These are phyloP conservation scores for Arthrobotrys iridis DNA, from an alignment of 2,329 filamentous ascomycete species.

Conservation along the genomic window DNA sequence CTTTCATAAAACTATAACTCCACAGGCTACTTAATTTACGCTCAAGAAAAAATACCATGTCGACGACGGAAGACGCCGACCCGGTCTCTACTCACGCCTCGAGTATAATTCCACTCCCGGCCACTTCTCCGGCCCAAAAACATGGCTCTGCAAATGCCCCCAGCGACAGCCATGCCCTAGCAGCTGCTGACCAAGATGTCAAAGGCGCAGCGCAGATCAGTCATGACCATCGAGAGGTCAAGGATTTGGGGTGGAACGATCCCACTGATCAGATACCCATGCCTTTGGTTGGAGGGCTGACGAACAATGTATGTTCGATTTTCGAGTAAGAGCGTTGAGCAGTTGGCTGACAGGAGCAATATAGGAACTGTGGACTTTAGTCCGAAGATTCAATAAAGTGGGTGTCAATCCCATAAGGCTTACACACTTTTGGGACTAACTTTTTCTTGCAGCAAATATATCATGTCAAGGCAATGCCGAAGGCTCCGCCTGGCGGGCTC, in stretches of 20 bases:
- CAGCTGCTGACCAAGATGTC: conserved; percentile 58
- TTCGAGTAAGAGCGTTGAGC: neutral
- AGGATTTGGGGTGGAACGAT: conserved; percentile 70
- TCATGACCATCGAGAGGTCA: conserved; percentile 62
- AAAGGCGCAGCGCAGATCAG: conserved; percentile 63
- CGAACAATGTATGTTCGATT: conserved; percentile 64
- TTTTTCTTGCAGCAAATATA: conserved; percentile 73
- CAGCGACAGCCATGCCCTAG: conserved; percentile 63
- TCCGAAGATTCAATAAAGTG: conserved; percentile 73
- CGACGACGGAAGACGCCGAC: conserved; percentile 38
- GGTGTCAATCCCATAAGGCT: neutral
- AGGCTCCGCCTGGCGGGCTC: conserved; percentile 72
- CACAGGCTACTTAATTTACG: neutral
- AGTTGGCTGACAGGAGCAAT: neutral
- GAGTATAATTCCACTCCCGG: conserved; percentile 53
- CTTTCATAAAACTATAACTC: neutral
- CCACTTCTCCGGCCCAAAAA: conserved; percentile 39
- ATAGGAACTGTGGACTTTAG: conserved; percentile 71
- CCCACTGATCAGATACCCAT: conserved; percentile 64
- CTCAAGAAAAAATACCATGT: conserved; percentile 33
- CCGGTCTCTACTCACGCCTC: conserved; percentile 50
- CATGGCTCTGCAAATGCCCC: conserved; percentile 57
- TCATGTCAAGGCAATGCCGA: conserved; percentile 74
- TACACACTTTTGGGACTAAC: neutral
- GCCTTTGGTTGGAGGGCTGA: conserved; percentile 70